phyloP scores from a whole-genome alignment of 2,329 filamentous ascomycete genomes.

The Tolypocladium guangdongense region DNA sequence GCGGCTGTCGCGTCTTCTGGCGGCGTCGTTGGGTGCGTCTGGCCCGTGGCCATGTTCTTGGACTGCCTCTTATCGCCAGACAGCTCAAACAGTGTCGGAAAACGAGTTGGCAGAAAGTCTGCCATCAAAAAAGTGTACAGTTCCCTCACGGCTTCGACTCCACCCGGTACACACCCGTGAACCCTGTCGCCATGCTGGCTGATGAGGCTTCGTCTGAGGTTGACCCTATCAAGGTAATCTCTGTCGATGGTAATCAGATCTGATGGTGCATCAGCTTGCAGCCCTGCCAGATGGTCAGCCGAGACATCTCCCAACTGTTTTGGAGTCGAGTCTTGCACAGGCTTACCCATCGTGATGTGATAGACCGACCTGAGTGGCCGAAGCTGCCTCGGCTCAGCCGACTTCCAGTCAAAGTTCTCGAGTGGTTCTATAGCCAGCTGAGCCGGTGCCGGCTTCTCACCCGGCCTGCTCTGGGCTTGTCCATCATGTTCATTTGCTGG shows the following conservation, averaged over 20 bases:
- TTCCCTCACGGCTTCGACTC: constrained; percentile 32
- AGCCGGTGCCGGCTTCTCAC: neutral
- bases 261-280: constrained; percentile 31
- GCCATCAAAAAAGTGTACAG: constrained; percentile 35
- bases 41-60: constrained; percentile 28
- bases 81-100: constrained; percentile 35
- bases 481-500: neutral
- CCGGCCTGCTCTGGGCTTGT: too few species aligned
- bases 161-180: constrained; percentile 29
- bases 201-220: constrained; percentile 27
- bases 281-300: constrained; percentile 17
- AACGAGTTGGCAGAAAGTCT: constrained; percentile 36
- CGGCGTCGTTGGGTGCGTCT: constrained; percentile 15
- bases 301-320: neutral
- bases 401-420: constrained; percentile 27
- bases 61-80: constrained; percentile 18
- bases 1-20: constrained; percentile 19
- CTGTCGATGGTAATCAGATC: constrained; percentile 42
- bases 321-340: neutral
- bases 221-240: constrained; percentile 36
- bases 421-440: constrained; percentile 11
- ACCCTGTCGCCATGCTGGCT: constrained; percentile 25
- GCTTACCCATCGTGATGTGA: constrained; percentile 42
- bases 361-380: constrained; percentile 41
- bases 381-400: constrained; percentile 24